These are phyloP conservation scores for Pistacia integerrima DNA, from an alignment of 345 rosid species.

Conservation along the genomic window DNA sequence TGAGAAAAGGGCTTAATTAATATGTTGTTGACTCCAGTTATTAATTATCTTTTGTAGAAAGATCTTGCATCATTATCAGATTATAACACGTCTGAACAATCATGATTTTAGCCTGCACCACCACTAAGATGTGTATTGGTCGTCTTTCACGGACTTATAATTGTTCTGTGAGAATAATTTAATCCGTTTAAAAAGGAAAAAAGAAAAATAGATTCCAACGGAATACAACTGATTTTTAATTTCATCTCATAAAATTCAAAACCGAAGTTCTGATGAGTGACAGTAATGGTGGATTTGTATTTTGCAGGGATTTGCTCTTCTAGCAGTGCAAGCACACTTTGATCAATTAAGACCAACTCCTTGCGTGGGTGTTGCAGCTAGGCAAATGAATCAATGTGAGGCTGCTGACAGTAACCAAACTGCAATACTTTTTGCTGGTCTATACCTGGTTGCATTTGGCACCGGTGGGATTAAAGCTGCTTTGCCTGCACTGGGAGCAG, in stretches of 20 bases:
- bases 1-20: too few species aligned
- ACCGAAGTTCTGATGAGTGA: too few species aligned
- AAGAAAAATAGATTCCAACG: too few species aligned
- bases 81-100: too few species aligned
- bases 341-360: slow-evolving; percentile 49
- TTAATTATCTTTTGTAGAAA: too few species aligned
- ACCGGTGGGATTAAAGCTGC: slow-evolving; percentile 58
- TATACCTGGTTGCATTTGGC: slow-evolving; percentile 59
- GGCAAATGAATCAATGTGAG: slow-evolving; percentile 36
- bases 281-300: neutral
- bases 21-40: too few species aligned
- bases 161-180: neutral
- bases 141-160: neutral
- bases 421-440: slow-evolving; percentile 42
- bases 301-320: slow-evolving; percentile 48
- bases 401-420: slow-evolving; percentile 33
- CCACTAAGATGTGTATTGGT: too few species aligned
- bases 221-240: too few species aligned
- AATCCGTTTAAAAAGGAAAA: too few species aligned
- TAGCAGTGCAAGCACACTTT: slow-evolving; percentile 57
- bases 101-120: too few species aligned
- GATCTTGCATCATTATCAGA: too few species aligned
- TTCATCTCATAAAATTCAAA: too few species aligned
- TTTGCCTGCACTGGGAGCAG: slow-evolving; percentile 62
- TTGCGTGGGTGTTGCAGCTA: slow-evolving; percentile 45